Conservation (phyloP, 129 eudicot genomes). For the Pittosporum tobira region DNA sequence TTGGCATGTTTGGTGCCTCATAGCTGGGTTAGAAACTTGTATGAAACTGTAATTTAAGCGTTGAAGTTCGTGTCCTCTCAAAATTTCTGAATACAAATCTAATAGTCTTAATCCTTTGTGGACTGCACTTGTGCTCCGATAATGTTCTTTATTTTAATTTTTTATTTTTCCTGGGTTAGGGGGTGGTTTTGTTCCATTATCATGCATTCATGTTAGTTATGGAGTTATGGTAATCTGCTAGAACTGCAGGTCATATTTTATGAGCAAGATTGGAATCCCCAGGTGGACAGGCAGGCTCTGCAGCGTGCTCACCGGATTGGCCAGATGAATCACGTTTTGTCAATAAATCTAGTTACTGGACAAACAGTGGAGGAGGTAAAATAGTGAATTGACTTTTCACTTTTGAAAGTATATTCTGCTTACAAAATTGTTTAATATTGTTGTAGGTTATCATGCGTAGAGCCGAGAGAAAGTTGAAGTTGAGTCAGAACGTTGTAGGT, state of each 20-base stretch:
- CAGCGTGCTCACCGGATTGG: conserved; percentile 98
- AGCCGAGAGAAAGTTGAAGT: conserved; percentile 84
- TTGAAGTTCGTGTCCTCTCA: too few relatives aligned
- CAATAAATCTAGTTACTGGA: conserved; percentile 71
- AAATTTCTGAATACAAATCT: not conserved
- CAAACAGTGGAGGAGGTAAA: conserved; percentile 84
- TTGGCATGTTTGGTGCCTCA: not conserved
- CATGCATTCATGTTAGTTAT: not conserved
- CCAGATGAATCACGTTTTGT: conserved; percentile 81
- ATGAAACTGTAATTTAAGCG: too few relatives aligned
- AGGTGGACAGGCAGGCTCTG: conserved; percentile 95
- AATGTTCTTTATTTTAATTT: too few relatives aligned
- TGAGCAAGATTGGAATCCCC: conserved; percentile 99
- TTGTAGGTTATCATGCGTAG: conserved; percentile 84
- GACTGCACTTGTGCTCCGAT: too few relatives aligned
- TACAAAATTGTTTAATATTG: not conserved
- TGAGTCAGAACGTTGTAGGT: conserved; percentile 79
- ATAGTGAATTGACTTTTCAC: not conserved
- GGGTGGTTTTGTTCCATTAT: not conserved
- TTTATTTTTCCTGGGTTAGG: not conserved
- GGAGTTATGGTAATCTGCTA: conserved; percentile 1
- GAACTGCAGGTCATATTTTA: conserved; percentile 78
- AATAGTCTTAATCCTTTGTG: not conserved
- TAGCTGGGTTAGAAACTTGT: not conserved
- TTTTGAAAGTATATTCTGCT: conserved; percentile 7